Base-by-base conservation (phyloP, 805 yeast species). In the Sungouiozyma intestinalis region DNA sequence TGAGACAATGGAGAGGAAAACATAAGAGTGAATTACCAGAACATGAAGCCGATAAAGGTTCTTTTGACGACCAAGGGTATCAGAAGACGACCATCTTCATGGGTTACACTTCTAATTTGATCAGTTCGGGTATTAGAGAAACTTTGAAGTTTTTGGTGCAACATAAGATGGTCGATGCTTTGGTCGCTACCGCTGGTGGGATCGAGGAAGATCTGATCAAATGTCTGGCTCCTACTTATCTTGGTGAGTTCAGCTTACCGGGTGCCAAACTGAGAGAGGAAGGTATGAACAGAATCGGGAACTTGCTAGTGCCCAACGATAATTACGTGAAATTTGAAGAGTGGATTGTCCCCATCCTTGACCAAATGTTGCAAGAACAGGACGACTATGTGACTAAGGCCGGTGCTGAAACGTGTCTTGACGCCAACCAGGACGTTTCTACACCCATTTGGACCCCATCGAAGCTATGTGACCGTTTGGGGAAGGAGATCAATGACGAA, bases 101-200 rank as follows among this genome's bases (percentile, higher is more conserved):
- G 74, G 99, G 99, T 32, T 92, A 82, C 66, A 92, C 99, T 36
- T 90, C 97, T 8, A 92, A 92, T 64, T 74, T 92, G 68, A 92
- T 92, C 54, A 83, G 95, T 34, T 84, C 95, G 3, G 99, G 99
- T 36, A 67, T 88, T 45, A 77, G 99, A 64, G 95, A 88, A 55
- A 86, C 96, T 24, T 67, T 92, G 51, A 74, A 92, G 58, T 90
- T 71, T 60, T 72, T 92, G 53, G 97, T 87, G 27, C 94, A 94
- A 64, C 80, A 94, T 67, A 90, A 87, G 64, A 84, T 83, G 76
- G 95, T 92, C 36, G 82, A 87, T 54, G 97, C 94, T 15, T 77
- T 92, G 54, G 98, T 92, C 39, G 82, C 97, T n/a, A 76, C 90
- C 48, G 98, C 96, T 17, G 99, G 99, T 51, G 99, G 98, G 51